Conservation (phyloP, 257 asterid species). For the Solanum etuberosum region DNA sequence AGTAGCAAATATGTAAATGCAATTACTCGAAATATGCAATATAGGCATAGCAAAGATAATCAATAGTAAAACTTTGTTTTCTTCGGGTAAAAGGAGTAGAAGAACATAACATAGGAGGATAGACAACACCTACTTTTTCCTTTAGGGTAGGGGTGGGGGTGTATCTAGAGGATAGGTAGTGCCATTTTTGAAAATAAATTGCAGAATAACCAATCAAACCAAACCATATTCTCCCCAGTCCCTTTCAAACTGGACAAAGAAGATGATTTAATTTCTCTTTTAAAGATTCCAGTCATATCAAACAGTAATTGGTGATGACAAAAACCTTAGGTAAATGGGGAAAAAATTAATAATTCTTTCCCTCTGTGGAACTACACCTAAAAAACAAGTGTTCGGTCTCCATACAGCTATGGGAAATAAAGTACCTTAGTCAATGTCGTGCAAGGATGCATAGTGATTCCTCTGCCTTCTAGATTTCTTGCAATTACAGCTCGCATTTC, state of each 20-base stretch:
- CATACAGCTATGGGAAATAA: neutral
- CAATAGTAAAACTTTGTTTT: neutral
- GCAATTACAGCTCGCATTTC: slow-evolving; percentile 93
- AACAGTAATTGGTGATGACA: neutral
- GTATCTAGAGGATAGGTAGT: neutral
- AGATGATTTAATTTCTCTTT: neutral
- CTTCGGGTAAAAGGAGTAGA: neutral
- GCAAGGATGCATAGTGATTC: slow-evolving; percentile 73
- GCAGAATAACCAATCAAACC: neutral
- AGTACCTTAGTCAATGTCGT: slow-evolving; percentile 77
- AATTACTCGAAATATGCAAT: neutral
- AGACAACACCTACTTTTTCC: neutral
- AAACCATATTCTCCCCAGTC: neutral
- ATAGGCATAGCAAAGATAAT: neutral
- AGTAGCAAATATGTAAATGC: neutral
- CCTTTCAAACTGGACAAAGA: neutral
- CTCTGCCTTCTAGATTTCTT: slow-evolving; percentile 92
- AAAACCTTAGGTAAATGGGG: neutral
- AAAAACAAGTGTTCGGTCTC: neutral
- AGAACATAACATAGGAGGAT: neutral
- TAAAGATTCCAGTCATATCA: neutral
- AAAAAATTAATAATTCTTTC: neutral
- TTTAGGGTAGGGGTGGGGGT: neutral
- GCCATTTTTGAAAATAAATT: neutral
- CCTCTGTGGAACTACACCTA: neutral